phyloP scores from a whole-genome alignment of 495 filamentous ascomycete genomes.

The Hamigera avellanea region DNA sequence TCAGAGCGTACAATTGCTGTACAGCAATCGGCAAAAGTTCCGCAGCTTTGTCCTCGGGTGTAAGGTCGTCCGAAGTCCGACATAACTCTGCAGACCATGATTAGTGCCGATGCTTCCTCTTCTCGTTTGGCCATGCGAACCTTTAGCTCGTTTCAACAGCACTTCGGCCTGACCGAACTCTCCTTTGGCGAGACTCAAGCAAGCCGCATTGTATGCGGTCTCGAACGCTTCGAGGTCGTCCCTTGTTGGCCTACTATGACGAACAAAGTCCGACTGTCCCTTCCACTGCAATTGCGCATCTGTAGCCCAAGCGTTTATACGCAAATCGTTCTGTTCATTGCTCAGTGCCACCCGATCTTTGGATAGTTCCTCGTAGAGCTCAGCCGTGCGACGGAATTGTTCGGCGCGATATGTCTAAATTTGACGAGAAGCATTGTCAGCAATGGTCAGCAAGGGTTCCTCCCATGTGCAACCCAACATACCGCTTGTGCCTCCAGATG shows the following conservation, averaged over 20 bases:
- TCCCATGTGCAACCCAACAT: slow-evolving; percentile 12
- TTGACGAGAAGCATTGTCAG: neutral
- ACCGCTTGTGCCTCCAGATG: slow-evolving; percentile 87
- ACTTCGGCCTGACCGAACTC: slow-evolving; percentile 65
- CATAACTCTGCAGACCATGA: slow-evolving; percentile 53
- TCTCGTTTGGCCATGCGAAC: slow-evolving; percentile 22
- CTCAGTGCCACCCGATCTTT: slow-evolving; percentile 30
- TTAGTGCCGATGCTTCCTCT: slow-evolving; percentile 1
- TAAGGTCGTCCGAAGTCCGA: slow-evolving; percentile 69
- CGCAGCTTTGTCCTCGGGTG: slow-evolving; percentile 68
- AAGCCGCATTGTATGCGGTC: slow-evolving; percentile 87
- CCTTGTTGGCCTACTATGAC: slow-evolving; percentile 44
- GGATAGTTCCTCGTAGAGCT: slow-evolving; percentile 54
- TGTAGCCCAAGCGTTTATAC: slow-evolving; percentile 71
- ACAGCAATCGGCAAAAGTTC: slow-evolving; percentile 79
- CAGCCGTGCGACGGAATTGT: slow-evolving; percentile 60
- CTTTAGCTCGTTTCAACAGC: slow-evolving; percentile 69
- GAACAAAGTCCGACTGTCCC: slow-evolving; percentile 42
- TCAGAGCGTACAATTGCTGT: slow-evolving; percentile 74
- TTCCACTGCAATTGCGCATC: slow-evolving; percentile 85
- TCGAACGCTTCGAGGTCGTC: slow-evolving; percentile 88
- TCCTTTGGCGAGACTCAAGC: slow-evolving; percentile 68
- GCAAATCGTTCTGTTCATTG: slow-evolving; percentile 74
- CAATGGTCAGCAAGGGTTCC: neutral
- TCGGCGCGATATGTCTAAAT: slow-evolving; percentile 44